Evolutionary conservation across 2,329 filamentous ascomycete species (phyloP).

Genomic region (Fusarium goolgardi): DNA sequence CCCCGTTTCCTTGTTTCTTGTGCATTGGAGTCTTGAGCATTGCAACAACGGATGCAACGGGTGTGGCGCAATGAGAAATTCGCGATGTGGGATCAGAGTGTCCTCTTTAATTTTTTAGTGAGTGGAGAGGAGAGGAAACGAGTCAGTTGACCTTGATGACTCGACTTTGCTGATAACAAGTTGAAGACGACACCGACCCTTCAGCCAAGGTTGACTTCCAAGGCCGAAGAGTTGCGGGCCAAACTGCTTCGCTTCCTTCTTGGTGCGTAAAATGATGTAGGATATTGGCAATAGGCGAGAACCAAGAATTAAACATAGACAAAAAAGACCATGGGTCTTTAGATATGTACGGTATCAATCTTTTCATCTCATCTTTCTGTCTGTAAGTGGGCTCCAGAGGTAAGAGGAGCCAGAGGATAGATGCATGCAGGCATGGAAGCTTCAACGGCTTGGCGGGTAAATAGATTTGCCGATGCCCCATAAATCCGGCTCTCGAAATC

Average conservation of each 20-base stretch:
- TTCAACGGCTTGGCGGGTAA: constrained; percentile 26
- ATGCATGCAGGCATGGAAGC: neutral
- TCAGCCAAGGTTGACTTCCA: constrained; percentile 21
- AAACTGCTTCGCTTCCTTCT: neutral
- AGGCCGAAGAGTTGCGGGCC: constrained; percentile 1
- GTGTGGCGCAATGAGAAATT: constrained; percentile 35
- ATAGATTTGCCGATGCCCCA: constrained; percentile 25
- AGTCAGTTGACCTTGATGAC: constrained; percentile 6
- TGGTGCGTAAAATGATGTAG: neutral
- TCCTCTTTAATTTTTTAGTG: constrained; percentile 27
- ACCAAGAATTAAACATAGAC: neutral
- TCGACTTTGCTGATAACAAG: neutral
- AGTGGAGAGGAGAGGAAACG: constrained; percentile 17
- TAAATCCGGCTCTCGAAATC: neutral
- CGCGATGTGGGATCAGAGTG: constrained; percentile 22
- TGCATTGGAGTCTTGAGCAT: constrained; percentile 13
- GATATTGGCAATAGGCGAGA: neutral
- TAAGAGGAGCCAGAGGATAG: neutral
- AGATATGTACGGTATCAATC: neutral
- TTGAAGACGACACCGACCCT: constrained; percentile 1
- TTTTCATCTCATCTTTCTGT: neutral
- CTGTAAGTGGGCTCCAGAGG: neutral
- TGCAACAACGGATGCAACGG: constrained; percentile 33
- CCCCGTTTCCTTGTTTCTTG: constrained; percentile 32
- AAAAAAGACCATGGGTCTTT: neutral